phyloP scores from a whole-genome alignment of 2,329 filamentous ascomycete species.

The Alternaria sp. region DNA sequence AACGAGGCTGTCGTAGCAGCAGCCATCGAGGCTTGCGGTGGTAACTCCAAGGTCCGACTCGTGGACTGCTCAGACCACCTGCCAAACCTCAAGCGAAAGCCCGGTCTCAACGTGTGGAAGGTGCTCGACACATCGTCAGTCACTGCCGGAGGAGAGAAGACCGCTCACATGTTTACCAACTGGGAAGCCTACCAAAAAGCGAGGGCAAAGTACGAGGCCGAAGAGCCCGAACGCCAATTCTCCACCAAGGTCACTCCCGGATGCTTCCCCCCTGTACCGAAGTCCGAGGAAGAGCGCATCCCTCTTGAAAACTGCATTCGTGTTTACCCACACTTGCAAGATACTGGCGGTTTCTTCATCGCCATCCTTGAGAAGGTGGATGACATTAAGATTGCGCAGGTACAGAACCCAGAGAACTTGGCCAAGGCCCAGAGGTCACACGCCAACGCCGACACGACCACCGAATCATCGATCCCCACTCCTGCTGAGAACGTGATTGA shows the following conservation, averaged over 20 bases:
- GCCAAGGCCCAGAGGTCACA: slow-evolving; percentile 31
- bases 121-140: slow-evolving; percentile 66
- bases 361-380: slow-evolving; percentile 89
- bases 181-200: slow-evolving; percentile 82
- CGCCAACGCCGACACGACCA: slow-evolving; percentile 24
- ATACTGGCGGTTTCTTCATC: slow-evolving; percentile 98
- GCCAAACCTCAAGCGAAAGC: slow-evolving; percentile 74
- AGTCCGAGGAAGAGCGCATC: slow-evolving; percentile 63
- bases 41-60: slow-evolving; percentile 78
- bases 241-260: slow-evolving; percentile 66
- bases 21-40: slow-evolving; percentile 89
- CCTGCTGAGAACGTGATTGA: slow-evolving; percentile 34
- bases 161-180: slow-evolving; percentile 76
- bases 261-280: slow-evolving; percentile 77
- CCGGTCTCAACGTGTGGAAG: slow-evolving; percentile 83
- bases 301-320: slow-evolving; percentile 91
- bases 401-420: slow-evolving; percentile 33
- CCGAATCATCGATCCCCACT: slow-evolving; percentile 27
- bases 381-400: slow-evolving; percentile 58
- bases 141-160: slow-evolving; percentile 65
- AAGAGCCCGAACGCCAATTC: slow-evolving; percentile 64
- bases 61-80: slow-evolving; percentile 82
- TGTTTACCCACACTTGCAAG: slow-evolving; percentile 92
- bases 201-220: slow-evolving; percentile 63
- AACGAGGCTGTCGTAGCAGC: slow-evolving; percentile 91